These are phyloP conservation scores for Neofusicoccum sp. DNA, from an alignment of 2,329 filamentous ascomycete genomes.

Conservation along the genomic window DNA sequence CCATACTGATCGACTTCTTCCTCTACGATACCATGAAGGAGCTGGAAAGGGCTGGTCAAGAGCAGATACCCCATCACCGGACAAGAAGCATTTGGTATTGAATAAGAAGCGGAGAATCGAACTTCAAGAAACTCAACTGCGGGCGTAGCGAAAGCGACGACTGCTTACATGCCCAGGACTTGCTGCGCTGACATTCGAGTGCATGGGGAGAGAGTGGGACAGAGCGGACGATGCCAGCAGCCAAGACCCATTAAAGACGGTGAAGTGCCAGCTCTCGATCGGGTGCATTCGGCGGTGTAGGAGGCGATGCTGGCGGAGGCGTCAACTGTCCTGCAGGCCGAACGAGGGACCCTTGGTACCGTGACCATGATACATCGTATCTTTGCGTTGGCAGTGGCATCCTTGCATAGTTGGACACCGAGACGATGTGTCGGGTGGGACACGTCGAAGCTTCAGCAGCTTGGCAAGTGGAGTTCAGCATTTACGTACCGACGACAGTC, in stretches of 20 bases:
- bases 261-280: background rate
- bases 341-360: background rate
- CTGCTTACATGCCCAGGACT: no score
- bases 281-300: background rate
- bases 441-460: background rate
- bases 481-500: background rate
- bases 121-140: background rate
- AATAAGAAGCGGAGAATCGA: slow-evolving; percentile 9
- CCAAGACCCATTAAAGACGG: no score
- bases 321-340: background rate
- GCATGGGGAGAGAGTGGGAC: no score
- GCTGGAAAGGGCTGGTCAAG: slow-evolving; percentile 58
- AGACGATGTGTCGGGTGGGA: background rate
- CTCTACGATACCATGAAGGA: slow-evolving; percentile 94
- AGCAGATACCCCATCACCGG: slow-evolving; percentile 74
- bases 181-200: no score
- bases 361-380: background rate
- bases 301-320: background rate
- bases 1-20: slow-evolving; percentile 95
- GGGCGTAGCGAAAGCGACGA: no score
- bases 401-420: background rate
- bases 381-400: background rate
- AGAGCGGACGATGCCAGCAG: no score
- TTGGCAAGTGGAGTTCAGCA: background rate
- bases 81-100: slow-evolving; percentile 95